Evolutionary conservation across 768 basidiomycete genomes (phyloP).

Genomic region (Trametes sanguinea): DNA sequence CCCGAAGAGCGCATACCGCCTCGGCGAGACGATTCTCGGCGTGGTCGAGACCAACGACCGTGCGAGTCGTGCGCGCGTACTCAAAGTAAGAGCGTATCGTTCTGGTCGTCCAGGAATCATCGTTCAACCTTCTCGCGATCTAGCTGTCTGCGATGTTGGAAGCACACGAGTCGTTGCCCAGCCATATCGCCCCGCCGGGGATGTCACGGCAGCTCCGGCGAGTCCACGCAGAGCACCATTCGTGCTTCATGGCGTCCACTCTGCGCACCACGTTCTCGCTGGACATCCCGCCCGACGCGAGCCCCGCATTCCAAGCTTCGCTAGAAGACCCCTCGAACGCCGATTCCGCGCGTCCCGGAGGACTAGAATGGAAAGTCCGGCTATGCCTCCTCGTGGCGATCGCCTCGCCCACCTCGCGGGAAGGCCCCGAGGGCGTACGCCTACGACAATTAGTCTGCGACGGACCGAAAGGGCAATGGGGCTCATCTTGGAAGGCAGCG

Average conservation of each 20-base stretch:
- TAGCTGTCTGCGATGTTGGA: constrained; percentile 89
- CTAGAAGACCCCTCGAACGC: constrained; percentile 20
- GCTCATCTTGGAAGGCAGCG: constrained; percentile 63
- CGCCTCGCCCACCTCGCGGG: constrained; percentile 47
- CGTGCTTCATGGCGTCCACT: constrained; percentile 70
- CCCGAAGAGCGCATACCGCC: constrained; percentile 85
- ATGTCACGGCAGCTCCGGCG: constrained; percentile 60
- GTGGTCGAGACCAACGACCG: constrained; percentile 85
- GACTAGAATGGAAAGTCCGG: constrained; percentile 88
- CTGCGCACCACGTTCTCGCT: constrained; percentile 83
- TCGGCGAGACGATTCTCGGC: constrained; percentile 91
- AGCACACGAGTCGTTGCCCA: constrained; percentile 82
- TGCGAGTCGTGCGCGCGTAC: constrained; percentile 67
- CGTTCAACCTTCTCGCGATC: not conserved
- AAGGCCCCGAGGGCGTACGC: constrained; percentile 52
- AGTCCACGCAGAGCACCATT: constrained; percentile 84
- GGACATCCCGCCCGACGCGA: constrained; percentile 90
- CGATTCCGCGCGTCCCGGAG: constrained; percentile 49
- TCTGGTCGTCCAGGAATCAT: not conserved
- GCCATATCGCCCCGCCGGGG: constrained; percentile 50
- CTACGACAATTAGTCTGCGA: constrained; percentile 57
- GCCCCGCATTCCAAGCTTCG: constrained; percentile 76
- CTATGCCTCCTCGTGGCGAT: constrained; percentile 84
- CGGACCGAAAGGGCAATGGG: constrained; percentile 71
- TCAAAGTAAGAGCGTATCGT: constrained; percentile 59